phyloP scores from a whole-genome alignment of 306 rosid species.

The Fragaria iinumae region DNA sequence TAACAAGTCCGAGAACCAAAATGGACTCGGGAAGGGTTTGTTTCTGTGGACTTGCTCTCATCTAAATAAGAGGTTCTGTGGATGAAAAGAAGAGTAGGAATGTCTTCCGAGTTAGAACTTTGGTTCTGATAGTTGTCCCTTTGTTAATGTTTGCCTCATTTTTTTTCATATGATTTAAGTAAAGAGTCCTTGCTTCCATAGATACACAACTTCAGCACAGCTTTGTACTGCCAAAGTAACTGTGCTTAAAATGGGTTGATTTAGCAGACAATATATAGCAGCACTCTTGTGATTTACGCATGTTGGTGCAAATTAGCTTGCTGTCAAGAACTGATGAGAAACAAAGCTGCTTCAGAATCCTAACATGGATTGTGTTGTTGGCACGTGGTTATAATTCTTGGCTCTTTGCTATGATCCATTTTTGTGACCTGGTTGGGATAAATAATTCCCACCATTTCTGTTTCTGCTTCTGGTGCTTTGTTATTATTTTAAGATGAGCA shows the following conservation, averaged over 20 bases:
- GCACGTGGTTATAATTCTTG: constrained; percentile 28
- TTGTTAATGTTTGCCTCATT: neutral
- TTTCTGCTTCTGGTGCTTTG: constrained; percentile 19
- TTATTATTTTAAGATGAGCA: constrained; percentile 5
- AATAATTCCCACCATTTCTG: constrained; percentile 21
- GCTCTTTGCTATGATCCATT: constrained; percentile 27
- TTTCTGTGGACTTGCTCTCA: neutral
- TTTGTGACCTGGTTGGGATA: constrained; percentile 22
- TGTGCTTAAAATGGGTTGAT: constrained; percentile 18
- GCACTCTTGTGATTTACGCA: constrained; percentile 22
- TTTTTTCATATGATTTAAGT: no score
- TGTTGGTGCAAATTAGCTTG: constrained; percentile 10
- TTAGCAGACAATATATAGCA: constrained; percentile 2
- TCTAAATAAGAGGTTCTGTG: neutral
- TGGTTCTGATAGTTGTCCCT: neutral
- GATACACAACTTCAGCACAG: neutral
- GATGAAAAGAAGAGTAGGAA: neutral
- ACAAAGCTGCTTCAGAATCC: constrained; percentile 27
- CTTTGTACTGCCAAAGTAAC: neutral
- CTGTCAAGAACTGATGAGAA: neutral
- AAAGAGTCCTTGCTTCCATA: neutral
- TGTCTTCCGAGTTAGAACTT: neutral
- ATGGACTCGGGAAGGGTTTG: neutral
- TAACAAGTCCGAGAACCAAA: neutral
- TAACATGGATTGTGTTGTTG: constrained; percentile 41